These are phyloP conservation scores for Yamadazyma philogaea DNA, from an alignment of 805 yeast species.

Conservation along the genomic window DNA sequence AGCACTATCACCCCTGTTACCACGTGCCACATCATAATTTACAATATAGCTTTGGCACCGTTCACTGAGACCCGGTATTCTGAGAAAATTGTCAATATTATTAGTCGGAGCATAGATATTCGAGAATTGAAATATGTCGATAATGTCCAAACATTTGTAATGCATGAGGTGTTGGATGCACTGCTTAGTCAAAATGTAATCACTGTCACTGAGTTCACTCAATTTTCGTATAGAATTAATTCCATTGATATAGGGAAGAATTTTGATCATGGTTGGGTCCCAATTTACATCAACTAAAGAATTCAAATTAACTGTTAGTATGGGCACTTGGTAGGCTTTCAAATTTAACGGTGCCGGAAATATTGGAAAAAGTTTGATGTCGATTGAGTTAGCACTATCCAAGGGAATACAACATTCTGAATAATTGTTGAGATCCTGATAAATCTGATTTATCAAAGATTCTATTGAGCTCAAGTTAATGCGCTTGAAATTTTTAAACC, in stretches of 20 bases:
- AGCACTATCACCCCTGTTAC: constrained; percentile 4
- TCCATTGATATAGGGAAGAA: constrained; percentile 84
- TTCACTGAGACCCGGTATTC: constrained; percentile 58
- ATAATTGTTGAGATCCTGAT: constrained; percentile 89
- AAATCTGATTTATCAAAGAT: constrained; percentile 82
- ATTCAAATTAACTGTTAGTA: constrained; percentile 75
- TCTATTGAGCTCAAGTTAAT: constrained; percentile 50
- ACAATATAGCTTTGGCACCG: constrained; percentile 86
- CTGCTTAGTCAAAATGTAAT: constrained; percentile 70
- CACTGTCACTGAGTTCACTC: constrained; percentile 76
- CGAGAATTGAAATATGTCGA: constrained; percentile 86
- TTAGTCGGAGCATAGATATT: constrained; percentile 90
- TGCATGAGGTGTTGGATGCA: constrained; percentile 90
- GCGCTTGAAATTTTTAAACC: constrained; percentile 31
- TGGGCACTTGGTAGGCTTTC: constrained; percentile 83
- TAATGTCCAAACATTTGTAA: constrained; percentile 76
- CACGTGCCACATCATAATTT: constrained; percentile 12
- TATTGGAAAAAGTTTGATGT: constrained; percentile 91
- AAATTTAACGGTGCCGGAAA: constrained; percentile 75
- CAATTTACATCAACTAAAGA: constrained; percentile 82
- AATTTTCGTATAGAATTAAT: constrained; percentile 77
- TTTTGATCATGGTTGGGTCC: constrained; percentile 95
- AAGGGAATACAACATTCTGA: constrained; percentile 95
- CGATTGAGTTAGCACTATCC: constrained; percentile 84
- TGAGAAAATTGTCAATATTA: constrained; percentile 63